A percentile compares a stretch with the other conserved stretches of the same genome.
Conservation (phyloP, 805 yeast species). For the Spathaspora boniae region DNA sequence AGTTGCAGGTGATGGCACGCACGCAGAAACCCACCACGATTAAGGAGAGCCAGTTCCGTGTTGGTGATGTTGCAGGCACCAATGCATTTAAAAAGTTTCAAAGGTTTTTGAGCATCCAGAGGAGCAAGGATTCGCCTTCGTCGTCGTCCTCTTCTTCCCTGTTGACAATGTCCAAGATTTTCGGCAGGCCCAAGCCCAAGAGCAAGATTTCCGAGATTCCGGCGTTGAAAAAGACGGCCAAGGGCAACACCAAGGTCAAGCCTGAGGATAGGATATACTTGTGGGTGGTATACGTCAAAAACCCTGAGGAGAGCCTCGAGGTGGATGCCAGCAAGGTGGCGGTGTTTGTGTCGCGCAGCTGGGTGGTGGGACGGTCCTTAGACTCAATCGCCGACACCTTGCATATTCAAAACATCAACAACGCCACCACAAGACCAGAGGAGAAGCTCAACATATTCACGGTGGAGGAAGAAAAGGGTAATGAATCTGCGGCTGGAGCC, state of each 20-base stretch:
- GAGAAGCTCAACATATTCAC: conserved; percentile 49
- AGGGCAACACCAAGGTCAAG: conserved; percentile 48
- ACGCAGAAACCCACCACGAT: conserved; percentile 23
- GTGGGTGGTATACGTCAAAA: conserved; percentile 40
- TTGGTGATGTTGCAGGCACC: conserved; percentile 24
- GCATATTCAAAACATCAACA: conserved; percentile 48
- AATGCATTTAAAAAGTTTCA: conserved; percentile 26
- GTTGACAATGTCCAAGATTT: conserved; percentile 5
- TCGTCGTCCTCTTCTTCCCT: too few species aligned
- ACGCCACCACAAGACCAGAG: conserved; percentile 36
- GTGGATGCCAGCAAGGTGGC: conserved; percentile 27
- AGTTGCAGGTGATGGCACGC: conserved; percentile 12
- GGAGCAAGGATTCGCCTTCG: conserved; percentile 9
- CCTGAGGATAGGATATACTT: conserved; percentile 46
- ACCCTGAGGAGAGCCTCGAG: conserved; percentile 18
- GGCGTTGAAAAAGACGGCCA: conserved; percentile 43
- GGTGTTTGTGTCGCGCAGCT: conserved; percentile 48
- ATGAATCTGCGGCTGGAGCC: conserved; percentile 23
- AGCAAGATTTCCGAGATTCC: conserved; percentile 26
- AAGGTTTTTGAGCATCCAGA: conserved; percentile 25
- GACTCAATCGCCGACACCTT: conserved; percentile 50
- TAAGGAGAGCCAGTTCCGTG: conserved; percentile 21
- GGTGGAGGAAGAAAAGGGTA: conserved; percentile 16
- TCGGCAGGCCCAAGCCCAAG: background rate
- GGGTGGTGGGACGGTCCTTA: conserved; percentile 59